Conservation (phyloP, 495 filamentous ascomycete species). For the Penicillium longicatenatum region DNA sequence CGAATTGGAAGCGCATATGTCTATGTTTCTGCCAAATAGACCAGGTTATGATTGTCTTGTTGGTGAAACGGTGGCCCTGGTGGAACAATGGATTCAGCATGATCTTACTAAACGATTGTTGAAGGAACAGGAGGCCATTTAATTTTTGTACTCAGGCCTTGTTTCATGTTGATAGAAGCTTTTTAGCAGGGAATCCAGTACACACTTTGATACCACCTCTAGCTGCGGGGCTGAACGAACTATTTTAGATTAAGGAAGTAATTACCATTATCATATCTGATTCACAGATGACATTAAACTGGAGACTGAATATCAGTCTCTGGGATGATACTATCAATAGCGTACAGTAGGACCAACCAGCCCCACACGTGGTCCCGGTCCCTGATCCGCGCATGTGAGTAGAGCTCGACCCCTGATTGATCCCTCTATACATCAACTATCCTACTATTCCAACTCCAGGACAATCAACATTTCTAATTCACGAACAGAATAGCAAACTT, state of each 20-base stretch:
- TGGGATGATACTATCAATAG: neutral
- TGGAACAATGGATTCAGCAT: constrained; percentile 74
- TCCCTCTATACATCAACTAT: constrained; percentile 2
- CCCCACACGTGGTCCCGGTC: constrained; percentile 2
- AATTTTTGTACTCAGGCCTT: neutral
- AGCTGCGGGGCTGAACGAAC: too few species aligned
- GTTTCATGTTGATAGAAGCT: too few species aligned
- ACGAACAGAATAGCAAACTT: neutral
- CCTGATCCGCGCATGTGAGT: constrained; percentile 22
- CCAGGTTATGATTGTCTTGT: constrained; percentile 73
- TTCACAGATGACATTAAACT: too few species aligned
- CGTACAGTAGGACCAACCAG: neutral
- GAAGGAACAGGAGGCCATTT: constrained; percentile 10
- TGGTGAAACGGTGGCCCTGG: constrained; percentile 67
- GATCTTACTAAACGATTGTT: constrained; percentile 29
- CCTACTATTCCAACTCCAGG: neutral
- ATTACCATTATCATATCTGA: too few species aligned
- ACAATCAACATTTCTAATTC: neutral
- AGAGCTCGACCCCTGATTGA: constrained; percentile 14
- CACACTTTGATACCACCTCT: too few species aligned
- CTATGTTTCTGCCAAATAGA: constrained; percentile 68
- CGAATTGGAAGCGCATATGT: constrained; percentile 83
- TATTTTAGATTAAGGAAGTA: too few species aligned
- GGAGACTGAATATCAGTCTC: neutral
- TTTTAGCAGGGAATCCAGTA: too few species aligned